Evolutionary conservation across 2,329 filamentous ascomycete species (phyloP).

Genomic region (Talaromyces sp.): DNA sequence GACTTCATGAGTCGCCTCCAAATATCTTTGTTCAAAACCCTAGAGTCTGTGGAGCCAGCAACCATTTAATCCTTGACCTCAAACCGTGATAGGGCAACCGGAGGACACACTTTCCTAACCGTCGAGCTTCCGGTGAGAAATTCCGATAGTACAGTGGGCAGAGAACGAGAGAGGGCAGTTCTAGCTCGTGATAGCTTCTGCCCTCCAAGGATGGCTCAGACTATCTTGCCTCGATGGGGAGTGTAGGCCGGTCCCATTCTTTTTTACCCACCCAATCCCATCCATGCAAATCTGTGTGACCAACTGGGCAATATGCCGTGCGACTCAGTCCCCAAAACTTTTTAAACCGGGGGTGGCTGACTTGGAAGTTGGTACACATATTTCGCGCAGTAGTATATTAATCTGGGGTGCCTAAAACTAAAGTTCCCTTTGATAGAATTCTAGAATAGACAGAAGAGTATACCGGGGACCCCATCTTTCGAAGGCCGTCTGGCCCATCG

Average conservation of each 20-base stretch:
- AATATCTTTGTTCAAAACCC: no score
- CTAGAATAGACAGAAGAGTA: not conserved
- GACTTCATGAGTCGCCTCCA: not conserved
- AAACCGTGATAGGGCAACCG: not conserved
- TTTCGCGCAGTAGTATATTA: not conserved
- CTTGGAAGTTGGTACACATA: not conserved
- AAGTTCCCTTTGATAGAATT: not conserved
- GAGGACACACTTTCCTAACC: not conserved
- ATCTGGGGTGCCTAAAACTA: not conserved
- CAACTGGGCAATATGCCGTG: not conserved
- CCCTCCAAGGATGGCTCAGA: not conserved
- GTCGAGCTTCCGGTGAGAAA: no score
- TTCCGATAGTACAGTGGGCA: not conserved
- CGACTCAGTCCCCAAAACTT: not conserved
- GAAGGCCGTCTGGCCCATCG: not conserved
- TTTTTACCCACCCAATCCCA: not conserved
- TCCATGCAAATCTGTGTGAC: not conserved
- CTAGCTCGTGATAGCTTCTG: not conserved
- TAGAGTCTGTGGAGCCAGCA: not conserved
- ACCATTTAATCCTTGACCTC: not conserved
- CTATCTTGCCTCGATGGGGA: not conserved
- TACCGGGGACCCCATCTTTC: not conserved
- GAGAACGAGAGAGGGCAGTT: not conserved
- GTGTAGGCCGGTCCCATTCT: not conserved
- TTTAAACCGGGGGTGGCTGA: not conserved